Evolutionary conservation across 768 basidiomycete genomes (phyloP).

Genomic region (Sutorius australiensis): DNA sequence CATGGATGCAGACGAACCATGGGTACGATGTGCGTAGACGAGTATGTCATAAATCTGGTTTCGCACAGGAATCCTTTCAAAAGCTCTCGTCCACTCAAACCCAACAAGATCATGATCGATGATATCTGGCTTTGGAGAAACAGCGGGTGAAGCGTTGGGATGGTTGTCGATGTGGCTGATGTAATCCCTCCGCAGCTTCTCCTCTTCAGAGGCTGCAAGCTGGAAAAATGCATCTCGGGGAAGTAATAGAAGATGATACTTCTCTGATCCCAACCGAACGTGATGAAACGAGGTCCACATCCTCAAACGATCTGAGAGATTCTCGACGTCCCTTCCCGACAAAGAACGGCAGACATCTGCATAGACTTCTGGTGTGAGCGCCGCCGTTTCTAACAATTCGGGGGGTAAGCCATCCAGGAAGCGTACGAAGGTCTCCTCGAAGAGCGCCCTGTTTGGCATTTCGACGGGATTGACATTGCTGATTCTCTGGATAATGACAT

Average conservation of each 20-base stretch:
- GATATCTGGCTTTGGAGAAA: conserved; percentile 18
- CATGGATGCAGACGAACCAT: conserved; percentile 52
- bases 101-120: conserved; percentile 24
- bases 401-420: conserved; percentile 51
- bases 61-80: conserved; percentile 62
- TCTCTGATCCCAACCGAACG: conserved; percentile 57
- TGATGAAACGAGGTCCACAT: conserved; percentile 61
- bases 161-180: conserved; percentile 35
- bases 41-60: conserved; percentile 67
- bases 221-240: conserved; percentile 60
- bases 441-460: conserved; percentile 54
- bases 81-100: conserved; percentile 37
- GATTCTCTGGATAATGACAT: conserved; percentile 53
- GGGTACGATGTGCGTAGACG: conserved; percentile 61
- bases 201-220: conserved; percentile 46
- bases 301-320: conserved; percentile 40
- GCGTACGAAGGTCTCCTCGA: conserved; percentile 45
- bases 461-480: conserved; percentile 49
- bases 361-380: conserved; percentile 53
- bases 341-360: conserved; percentile 48
- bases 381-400: conserved; percentile 58
- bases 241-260: conserved; percentile 52
- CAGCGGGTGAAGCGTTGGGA: conserved; percentile 1
- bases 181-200: conserved; percentile 47
- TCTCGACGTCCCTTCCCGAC: conserved; percentile 30